Conservation (phyloP, 371 early-diverging fungal genomes). For the Apophysomyces elegans region DNA sequence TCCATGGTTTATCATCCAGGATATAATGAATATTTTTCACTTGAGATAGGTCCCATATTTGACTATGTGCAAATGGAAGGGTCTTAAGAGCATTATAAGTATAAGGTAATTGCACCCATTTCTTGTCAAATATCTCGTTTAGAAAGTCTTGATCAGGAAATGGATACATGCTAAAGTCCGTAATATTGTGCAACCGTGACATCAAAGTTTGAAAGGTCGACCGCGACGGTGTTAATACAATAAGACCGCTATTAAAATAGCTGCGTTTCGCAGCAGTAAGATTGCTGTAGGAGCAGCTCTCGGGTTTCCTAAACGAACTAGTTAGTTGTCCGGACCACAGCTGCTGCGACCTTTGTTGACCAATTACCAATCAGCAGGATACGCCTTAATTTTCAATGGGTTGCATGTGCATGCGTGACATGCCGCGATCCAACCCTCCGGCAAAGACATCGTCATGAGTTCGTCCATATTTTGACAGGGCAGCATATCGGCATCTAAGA, state of each 20-base stretch:
- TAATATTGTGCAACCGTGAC: constrained; percentile 18
- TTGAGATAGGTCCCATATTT: constrained; percentile 44
- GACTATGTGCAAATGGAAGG: constrained; percentile 42
- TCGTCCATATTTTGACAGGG: constrained; percentile 82
- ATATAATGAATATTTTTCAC: constrained; percentile 46
- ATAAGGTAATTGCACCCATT: constrained; percentile 47
- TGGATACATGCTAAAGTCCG: constrained; percentile 34
- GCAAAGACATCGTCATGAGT: constrained; percentile 45
- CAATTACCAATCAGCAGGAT: constrained; percentile 47
- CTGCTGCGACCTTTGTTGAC: neutral
- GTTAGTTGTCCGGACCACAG: neutral
- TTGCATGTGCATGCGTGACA: constrained; percentile 58
- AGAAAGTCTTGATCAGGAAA: constrained; percentile 66
- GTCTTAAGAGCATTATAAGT: constrained; percentile 61
- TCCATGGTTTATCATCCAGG: constrained; percentile 40
- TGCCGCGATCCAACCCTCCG: constrained; percentile 44
- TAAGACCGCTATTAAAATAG: constrained; percentile 61
- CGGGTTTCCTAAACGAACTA: constrained; percentile 37
- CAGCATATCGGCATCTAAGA: constrained; percentile 89
- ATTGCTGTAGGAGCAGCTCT: constrained; percentile 48
- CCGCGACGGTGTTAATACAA: constrained; percentile 49
- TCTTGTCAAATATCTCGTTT: constrained; percentile 46
- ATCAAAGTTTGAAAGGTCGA: constrained; percentile 33
- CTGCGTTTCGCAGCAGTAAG: constrained; percentile 7
- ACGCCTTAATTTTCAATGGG: constrained; percentile 36